Conservation (phyloP, 2,329 filamentous ascomycete species). For the Hymenoscyphus occultus region DNA sequence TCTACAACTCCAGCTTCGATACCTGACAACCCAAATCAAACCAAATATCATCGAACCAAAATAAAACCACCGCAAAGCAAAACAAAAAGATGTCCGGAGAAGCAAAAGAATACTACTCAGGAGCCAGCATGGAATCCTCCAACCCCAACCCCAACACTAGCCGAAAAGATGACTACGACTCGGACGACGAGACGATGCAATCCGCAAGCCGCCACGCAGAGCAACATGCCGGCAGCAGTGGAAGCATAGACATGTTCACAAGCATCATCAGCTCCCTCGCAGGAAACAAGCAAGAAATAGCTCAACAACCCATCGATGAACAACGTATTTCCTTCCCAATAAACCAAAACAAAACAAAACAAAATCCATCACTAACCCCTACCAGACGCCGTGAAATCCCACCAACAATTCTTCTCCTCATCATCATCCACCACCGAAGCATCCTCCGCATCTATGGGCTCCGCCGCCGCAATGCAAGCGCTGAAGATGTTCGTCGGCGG, state of each 20-base stretch:
- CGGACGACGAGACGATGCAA: slow-evolving; percentile 48
- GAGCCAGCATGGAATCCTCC: background rate
- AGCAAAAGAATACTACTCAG: slow-evolving; percentile 2
- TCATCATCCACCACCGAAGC: slow-evolving; percentile 44
- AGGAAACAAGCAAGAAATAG: slow-evolving; percentile 49
- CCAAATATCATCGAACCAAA: no score
- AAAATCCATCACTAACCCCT: background rate
- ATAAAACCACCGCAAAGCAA: background rate
- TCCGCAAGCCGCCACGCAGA: slow-evolving; percentile 54
- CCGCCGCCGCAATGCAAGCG: slow-evolving; percentile 77
- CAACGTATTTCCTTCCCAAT: slow-evolving; percentile 35
- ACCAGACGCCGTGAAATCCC: slow-evolving; percentile 65
- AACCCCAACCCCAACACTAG: background rate
- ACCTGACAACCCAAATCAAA: background rate
- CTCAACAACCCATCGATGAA: slow-evolving; percentile 57
- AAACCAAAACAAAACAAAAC: background rate
- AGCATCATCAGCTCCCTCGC: slow-evolving; percentile 53
- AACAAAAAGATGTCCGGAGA: background rate
- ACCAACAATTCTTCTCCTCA: slow-evolving; percentile 69
- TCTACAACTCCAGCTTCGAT: background rate
- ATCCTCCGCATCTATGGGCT: slow-evolving; percentile 57
- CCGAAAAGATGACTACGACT: background rate
- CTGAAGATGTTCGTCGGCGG: slow-evolving; percentile 73
- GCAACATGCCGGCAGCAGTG: slow-evolving; percentile 49
- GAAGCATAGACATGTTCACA: slow-evolving; percentile 52